A percentile compares a stretch with the other conserved stretches of the same genome.
Evolutionary conservation across 192 early-diverging fungal species (phyloP).

Genomic region (Lobosporangium transversale): DNA sequence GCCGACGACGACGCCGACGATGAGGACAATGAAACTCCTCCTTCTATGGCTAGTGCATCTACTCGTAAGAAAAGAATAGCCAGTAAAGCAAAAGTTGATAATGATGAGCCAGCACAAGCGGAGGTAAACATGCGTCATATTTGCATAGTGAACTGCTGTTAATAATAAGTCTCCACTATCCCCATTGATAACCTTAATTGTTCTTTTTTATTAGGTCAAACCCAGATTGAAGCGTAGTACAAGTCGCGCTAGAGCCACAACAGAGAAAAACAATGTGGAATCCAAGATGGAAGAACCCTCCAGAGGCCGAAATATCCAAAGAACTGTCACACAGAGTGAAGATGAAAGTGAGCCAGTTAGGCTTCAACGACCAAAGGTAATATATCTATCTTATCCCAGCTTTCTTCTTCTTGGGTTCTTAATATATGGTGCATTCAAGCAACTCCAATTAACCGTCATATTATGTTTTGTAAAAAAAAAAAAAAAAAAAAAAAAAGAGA

Average conservation of each 20-base stretch:
- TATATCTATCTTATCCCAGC: too few relatives aligned
- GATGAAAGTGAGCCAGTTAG: constrained; percentile 11
- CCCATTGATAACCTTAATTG: too few relatives aligned
- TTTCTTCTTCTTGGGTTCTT: too few relatives aligned
- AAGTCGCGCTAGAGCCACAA: constrained; percentile 21
- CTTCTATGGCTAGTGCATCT: too few relatives aligned
- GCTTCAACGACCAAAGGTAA: too few relatives aligned
- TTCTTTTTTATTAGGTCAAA: constrained; percentile 9
- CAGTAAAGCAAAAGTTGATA: too few relatives aligned
- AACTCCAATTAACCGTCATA: too few relatives aligned
- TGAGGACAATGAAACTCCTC: too few relatives aligned
- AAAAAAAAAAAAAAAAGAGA: neutral
- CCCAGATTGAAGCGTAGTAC: constrained; percentile 23
- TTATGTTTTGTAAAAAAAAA: too few relatives aligned
- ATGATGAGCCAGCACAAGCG: neutral
- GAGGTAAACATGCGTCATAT: neutral
- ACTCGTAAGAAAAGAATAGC: constrained; percentile 10
- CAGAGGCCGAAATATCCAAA: constrained; percentile 17
- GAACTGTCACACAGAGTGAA: constrained; percentile 17
- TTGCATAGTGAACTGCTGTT: too few relatives aligned
- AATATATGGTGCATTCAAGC: too few relatives aligned
- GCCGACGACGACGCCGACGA: neutral
- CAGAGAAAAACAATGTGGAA: constrained; percentile 13
- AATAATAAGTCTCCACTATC: too few relatives aligned
- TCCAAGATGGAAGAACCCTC: constrained; percentile 6